These are phyloP conservation scores for Collybia nuda DNA, from an alignment of 768 basidiomycete genomes.

Conservation along the genomic window DNA sequence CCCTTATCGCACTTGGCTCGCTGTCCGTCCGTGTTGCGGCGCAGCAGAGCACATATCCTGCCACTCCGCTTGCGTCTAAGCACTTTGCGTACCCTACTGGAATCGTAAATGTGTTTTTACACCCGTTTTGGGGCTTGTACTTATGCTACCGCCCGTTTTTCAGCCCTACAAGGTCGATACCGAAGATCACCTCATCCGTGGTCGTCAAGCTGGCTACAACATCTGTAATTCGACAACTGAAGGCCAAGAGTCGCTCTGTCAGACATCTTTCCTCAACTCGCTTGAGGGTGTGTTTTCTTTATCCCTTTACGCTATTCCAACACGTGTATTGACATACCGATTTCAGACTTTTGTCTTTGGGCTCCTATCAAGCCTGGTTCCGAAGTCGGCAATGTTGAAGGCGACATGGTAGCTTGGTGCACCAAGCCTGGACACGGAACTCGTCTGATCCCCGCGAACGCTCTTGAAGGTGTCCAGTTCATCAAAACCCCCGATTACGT, in stretches of 20 bases:
- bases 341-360: conserved; percentile 60
- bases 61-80: conserved; percentile 40
- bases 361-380: conserved; percentile 45
- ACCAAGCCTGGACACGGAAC: conserved; percentile 62
- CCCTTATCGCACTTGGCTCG: not conserved
- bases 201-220: conserved; percentile 63
- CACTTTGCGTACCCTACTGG: conserved; percentile 38
- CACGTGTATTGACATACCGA: not conserved
- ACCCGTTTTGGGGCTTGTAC: not conserved
- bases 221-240: conserved; percentile 67
- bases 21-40: not conserved
- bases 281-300: conserved; percentile 37
- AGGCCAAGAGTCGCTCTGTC: conserved; percentile 55
- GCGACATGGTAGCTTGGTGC: conserved; percentile 67
- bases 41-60: conserved; percentile 31
- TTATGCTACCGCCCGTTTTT: not conserved
- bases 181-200: conserved; percentile 28
- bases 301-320: not conserved
- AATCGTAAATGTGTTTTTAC: conserved; percentile 29
- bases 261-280: conserved; percentile 58
- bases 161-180: conserved; percentile 39
- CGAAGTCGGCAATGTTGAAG: conserved; percentile 57
- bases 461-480: conserved; percentile 56
- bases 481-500: conserved; percentile 53
- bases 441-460: conserved; percentile 58